Evolutionary conservation across 257 asterid species (phyloP).

Genomic region (Solanum sejunctum): DNA sequence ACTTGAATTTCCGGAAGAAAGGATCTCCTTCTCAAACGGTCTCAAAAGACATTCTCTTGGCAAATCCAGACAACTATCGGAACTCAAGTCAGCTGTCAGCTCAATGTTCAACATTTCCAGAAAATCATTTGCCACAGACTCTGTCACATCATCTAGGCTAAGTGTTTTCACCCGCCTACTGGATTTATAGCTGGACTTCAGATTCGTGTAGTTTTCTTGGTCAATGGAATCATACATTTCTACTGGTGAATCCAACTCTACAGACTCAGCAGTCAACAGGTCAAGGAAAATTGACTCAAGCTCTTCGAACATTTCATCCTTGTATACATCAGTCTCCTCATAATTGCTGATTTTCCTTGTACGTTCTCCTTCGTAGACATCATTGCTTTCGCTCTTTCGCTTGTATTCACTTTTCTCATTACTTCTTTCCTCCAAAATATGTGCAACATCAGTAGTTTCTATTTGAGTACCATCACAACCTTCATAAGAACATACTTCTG

Average conservation of each 20-base stretch:
- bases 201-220: conserved; percentile 16
- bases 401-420: conserved; percentile 16
- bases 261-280: conserved; percentile 10
- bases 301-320: conserved; percentile 22
- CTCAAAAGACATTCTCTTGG: conserved; percentile 26
- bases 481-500: conserved; percentile 23
- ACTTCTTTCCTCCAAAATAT: conserved; percentile 29
- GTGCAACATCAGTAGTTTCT: conserved; percentile 51
- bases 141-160: conserved; percentile 50
- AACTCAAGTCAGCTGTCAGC: conserved; percentile 19
- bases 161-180: conserved; percentile 32
- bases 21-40: conserved; percentile 25
- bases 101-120: conserved; percentile 47
- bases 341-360: conserved; percentile 6
- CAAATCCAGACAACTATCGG: conserved; percentile 20
- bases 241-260: conserved; percentile 12
- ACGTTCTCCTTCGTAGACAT: conserved; percentile 5
- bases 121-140: conserved; percentile 69
- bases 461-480: conserved; percentile 21
- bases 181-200: conserved; percentile 9
- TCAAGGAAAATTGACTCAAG: conserved; percentile 11
- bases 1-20: conserved; percentile 10
- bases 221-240: conserved; percentile 11
- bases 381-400: conserved; percentile 15
- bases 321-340: not conserved